Conservation (phyloP, 2,329 filamentous ascomycete genomes). For the Dothideomycetes sp. region DNA sequence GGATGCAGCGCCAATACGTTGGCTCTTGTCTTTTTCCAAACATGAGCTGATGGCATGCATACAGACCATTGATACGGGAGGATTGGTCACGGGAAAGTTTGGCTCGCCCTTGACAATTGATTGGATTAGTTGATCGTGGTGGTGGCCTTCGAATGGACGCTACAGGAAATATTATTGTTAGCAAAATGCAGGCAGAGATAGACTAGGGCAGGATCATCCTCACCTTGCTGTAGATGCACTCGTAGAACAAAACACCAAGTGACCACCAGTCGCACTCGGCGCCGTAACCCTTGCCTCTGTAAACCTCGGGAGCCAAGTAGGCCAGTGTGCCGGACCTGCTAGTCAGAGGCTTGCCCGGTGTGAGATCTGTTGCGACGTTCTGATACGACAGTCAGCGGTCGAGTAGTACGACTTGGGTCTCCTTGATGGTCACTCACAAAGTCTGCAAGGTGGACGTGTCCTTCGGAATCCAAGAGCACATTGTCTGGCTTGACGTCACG, state of each 20-base stretch:
- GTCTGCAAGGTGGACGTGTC: conserved; percentile 93
- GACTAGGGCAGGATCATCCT: conserved; percentile 18
- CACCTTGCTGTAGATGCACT: conserved; percentile 98
- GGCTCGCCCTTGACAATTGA: conserved; percentile 74
- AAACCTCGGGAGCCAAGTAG: conserved; percentile 93
- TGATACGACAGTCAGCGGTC: conserved; percentile 24
- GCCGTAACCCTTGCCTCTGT: conserved; percentile 78
- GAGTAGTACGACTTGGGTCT: not conserved
- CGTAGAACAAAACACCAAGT: conserved; percentile 93
- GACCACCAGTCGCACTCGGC: conserved; percentile 98
- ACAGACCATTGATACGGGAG: conserved; percentile 78
- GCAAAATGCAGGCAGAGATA: not conserved
- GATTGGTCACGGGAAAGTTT: conserved; percentile 84
- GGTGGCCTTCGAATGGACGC: conserved; percentile 88
- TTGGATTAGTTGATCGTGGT: conserved; percentile 66
- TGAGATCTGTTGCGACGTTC: conserved; percentile 94
- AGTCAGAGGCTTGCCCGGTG: conserved; percentile 68
- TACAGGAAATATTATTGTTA: conserved; percentile 28
- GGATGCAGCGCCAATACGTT: conserved; percentile 68
- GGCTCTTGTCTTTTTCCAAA: conserved; percentile 66
- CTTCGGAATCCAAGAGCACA: conserved; percentile 74
- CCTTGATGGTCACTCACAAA: no score
- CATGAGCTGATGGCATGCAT: conserved; percentile 79
- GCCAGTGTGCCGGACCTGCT: conserved; percentile 96
- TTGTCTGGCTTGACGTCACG: conserved; percentile 90